phyloP scores from a whole-genome alignment of 495 filamentous ascomycete species.

The Penicillium simplicissimum region DNA sequence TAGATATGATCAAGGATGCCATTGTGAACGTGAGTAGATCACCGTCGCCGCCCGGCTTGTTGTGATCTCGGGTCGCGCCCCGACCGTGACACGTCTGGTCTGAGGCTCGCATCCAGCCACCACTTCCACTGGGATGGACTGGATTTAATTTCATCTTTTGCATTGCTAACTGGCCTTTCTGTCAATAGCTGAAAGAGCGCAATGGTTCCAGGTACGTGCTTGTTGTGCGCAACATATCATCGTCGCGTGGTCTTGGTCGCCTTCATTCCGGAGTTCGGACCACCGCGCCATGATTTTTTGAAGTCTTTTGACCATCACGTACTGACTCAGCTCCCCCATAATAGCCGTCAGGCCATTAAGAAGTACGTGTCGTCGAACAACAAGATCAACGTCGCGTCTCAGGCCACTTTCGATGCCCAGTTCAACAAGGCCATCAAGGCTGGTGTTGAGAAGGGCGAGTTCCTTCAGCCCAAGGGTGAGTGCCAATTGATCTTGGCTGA shows the following conservation, averaged over 20 bases:
- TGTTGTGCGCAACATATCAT: slow-evolving; percentile 18
- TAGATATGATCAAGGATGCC: slow-evolving; percentile 70
- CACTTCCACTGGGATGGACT: slow-evolving; percentile 22
- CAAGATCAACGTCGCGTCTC: slow-evolving; percentile 67
- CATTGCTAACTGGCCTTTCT: slow-evolving; percentile 38
- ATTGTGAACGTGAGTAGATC: slow-evolving; percentile 64
- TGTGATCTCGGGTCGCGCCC: slow-evolving; percentile 41
- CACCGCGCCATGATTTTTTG: slow-evolving; percentile 11
- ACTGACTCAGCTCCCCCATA: slow-evolving; percentile 17
- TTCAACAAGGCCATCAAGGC: slow-evolving; percentile 91
- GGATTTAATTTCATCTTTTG: slow-evolving; percentile 14
- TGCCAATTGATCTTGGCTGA: slow-evolving; percentile 16
- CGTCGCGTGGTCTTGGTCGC: slow-evolving; percentile 7
- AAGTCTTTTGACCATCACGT: slow-evolving; percentile 4
- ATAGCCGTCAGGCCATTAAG: slow-evolving; percentile 92
- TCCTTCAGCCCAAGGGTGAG: slow-evolving; percentile 94
- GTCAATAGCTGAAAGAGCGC: slow-evolving; percentile 62
- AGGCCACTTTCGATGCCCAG: slow-evolving; percentile 79
- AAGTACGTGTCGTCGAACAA: slow-evolving; percentile 98
- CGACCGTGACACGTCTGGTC: slow-evolving; percentile 47
- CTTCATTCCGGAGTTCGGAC: not conserved
- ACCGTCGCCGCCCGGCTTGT: slow-evolving; percentile 33
- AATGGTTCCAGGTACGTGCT: slow-evolving; percentile 61
- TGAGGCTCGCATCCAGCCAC: slow-evolving; percentile 26
- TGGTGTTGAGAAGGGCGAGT: slow-evolving; percentile 87